Base-by-base conservation (phyloP, 257 asterid genomes). In the Eucommia ulmoides region DNA sequence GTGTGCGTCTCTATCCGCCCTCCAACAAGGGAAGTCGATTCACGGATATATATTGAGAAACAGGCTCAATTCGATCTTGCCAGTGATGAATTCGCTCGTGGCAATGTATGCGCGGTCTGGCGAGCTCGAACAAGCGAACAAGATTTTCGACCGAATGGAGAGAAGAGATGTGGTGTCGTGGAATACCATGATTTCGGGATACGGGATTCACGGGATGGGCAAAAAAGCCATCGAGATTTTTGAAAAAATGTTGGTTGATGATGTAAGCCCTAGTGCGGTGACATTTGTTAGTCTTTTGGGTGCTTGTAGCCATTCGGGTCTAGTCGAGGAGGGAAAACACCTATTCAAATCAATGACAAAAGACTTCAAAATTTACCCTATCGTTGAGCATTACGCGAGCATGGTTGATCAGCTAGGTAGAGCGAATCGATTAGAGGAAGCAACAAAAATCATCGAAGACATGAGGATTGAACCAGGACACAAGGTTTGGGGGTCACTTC, bases 291-390 rank as follows among this genome's bases (percentile, higher is more conserved):
- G 93, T 51, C 76, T 82, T 16, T 67, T 88, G 72, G 89, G 87
- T 53, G 97, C 95, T 58, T 88, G 97, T 59, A 84, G 95, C 63
- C 97, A 88, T 71, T 73, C 94, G 1, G 94, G 97, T 25, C 83
- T 84, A 8, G 84, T 82, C 16, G 89, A 69, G 18, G 87, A 84
- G 54, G 97, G 95, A 1, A 80, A 62, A 61, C 2, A 18, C 16
- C 16, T 88, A 11, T 84, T 84, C 55, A 67, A 81, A 35, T 81
- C 95, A 1, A 81, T 84, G 94, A 61, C 49, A 16, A 72, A 60
- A 41, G 66, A 73, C 16, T 62, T 79, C 38, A 64, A 65, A 7
- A 72, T 88, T 51, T 23, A 22, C 52, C 95, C 97, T 25, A 59
- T 58, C 1, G 68, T 60, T 67, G 97, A 88, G 84, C 95, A 88